These are phyloP conservation scores for Madurella fahalii DNA, from an alignment of 2,329 filamentous ascomycete species.

Conservation along the genomic window DNA sequence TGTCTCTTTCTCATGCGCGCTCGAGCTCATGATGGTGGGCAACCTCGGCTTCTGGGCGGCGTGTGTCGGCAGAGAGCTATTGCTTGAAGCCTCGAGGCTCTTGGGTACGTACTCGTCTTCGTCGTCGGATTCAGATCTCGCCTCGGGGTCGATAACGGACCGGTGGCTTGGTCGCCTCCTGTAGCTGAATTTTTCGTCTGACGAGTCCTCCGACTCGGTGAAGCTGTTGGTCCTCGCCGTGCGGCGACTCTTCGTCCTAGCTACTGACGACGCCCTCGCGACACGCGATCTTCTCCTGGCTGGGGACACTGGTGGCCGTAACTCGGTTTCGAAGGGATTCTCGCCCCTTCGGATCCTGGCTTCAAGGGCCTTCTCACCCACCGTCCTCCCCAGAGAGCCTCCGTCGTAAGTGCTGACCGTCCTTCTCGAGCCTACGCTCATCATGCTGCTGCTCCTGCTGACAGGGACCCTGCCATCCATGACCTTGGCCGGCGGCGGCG, in stretches of 20 bases:
- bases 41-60: slow-evolving; percentile 42
- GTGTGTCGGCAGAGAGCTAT: slow-evolving; percentile 29
- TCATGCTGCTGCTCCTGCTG: slow-evolving; percentile 57
- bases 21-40: slow-evolving; percentile 44
- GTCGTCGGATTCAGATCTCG: slow-evolving; percentile 32
- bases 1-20: slow-evolving; percentile 20
- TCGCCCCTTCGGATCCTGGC: slow-evolving; percentile 44
- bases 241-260: slow-evolving; percentile 26
- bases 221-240: slow-evolving; percentile 25
- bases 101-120: slow-evolving; percentile 26
- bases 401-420: slow-evolving; percentile 40
- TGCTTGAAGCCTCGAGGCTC: slow-evolving; percentile 25
- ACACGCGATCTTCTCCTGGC: slow-evolving; percentile 23
- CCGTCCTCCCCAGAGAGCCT: slow-evolving; percentile 39
- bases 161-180: slow-evolving; percentile 18
- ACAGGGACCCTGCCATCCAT: slow-evolving; percentile 84
- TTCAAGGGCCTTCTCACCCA: slow-evolving; percentile 44
- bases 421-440: slow-evolving; percentile 46
- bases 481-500: slow-evolving; percentile 80
- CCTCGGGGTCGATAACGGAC: slow-evolving; percentile 18
- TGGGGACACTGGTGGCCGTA: slow-evolving; percentile 19
- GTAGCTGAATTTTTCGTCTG: slow-evolving; percentile 14
- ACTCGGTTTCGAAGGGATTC: slow-evolving; percentile 28
- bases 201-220: slow-evolving; percentile 27
- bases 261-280: slow-evolving; percentile 22